Conservation (phyloP, 2,329 filamentous ascomycete genomes). For the Aphanoascus verrucosus region DNA sequence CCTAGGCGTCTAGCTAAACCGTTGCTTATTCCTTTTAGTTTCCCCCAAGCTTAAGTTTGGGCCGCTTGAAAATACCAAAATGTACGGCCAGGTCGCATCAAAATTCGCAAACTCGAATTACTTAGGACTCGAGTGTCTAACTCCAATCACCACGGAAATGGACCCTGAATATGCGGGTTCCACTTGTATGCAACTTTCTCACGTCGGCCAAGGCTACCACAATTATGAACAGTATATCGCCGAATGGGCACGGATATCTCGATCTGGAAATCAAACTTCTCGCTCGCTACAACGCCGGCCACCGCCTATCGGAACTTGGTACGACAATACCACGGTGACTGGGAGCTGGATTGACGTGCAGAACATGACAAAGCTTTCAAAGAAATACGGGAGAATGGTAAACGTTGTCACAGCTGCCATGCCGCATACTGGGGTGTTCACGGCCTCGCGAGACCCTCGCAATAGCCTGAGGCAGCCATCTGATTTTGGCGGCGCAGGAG, state of each 20-base stretch:
- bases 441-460: slow-evolving; percentile 48
- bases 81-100: slow-evolving; percentile 49
- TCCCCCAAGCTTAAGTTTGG: slow-evolving; percentile 59
- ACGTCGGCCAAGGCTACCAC: slow-evolving; percentile 52
- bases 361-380: slow-evolving; percentile 44
- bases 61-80: slow-evolving; percentile 37
- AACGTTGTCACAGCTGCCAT: slow-evolving; percentile 70
- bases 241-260: slow-evolving; percentile 44
- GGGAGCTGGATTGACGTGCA: slow-evolving; percentile 57
- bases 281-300: slow-evolving; percentile 43
- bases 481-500: slow-evolving; percentile 54
- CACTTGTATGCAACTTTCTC: slow-evolving; percentile 59
- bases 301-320: slow-evolving; percentile 50
- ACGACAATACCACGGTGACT: slow-evolving; percentile 61
- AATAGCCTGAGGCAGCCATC: slow-evolving; percentile 63
- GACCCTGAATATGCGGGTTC: slow-evolving; percentile 36
- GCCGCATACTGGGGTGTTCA: slow-evolving; percentile 60
- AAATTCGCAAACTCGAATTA: slow-evolving; percentile 55
- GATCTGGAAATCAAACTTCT: slow-evolving; percentile 35
- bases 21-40: slow-evolving; percentile 36
- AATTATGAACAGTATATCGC: slow-evolving; percentile 54
- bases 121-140: slow-evolving; percentile 48
- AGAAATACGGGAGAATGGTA: slow-evolving; percentile 47
- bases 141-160: slow-evolving; percentile 42
- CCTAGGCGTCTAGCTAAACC: background rate